phyloP scores from a whole-genome alignment of 768 basidiomycete species.

The Pleurotus giganteus region DNA sequence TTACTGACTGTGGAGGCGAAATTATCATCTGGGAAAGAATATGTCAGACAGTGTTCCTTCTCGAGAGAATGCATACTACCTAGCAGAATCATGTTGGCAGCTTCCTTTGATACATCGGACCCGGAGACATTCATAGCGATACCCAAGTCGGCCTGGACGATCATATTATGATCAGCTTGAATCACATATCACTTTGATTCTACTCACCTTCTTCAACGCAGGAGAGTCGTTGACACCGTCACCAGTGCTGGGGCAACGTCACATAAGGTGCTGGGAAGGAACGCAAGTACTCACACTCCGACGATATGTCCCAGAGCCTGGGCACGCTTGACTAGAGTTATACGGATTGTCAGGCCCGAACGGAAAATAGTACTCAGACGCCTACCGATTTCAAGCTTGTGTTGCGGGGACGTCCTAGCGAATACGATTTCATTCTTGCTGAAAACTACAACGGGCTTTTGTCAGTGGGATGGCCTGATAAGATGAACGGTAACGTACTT shows the following conservation, averaged over 20 bases:
- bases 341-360: slow-evolving; percentile 1
- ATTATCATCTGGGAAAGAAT: slow-evolving; percentile 50
- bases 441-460: slow-evolving; percentile 44
- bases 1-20: slow-evolving; percentile 70
- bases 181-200: not conserved
- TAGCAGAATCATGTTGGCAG: slow-evolving; percentile 71
- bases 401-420: slow-evolving; percentile 68
- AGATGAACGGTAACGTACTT: slow-evolving; percentile 38
- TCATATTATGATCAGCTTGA: not conserved
- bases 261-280: not conserved
- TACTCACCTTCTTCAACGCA: slow-evolving; percentile 54
- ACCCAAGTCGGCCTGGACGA: slow-evolving; percentile 57
- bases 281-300: slow-evolving; percentile 51
- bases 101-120: slow-evolving; percentile 73
- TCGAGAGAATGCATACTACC: slow-evolving; percentile 29
- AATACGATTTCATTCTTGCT: slow-evolving; percentile 70
- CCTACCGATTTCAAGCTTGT: slow-evolving; percentile 71
- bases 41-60: not conserved
- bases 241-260: slow-evolving; percentile 45
- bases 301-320: slow-evolving; percentile 72
- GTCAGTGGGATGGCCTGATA: not conserved
- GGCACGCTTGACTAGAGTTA: slow-evolving; percentile 58
- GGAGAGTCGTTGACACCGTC: slow-evolving; percentile 76
- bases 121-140: slow-evolving; percentile 78
- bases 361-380: not conserved